Base-by-base conservation (phyloP, 2,329 filamentous ascomycete species). In the Alternaria conjuncta region DNA sequence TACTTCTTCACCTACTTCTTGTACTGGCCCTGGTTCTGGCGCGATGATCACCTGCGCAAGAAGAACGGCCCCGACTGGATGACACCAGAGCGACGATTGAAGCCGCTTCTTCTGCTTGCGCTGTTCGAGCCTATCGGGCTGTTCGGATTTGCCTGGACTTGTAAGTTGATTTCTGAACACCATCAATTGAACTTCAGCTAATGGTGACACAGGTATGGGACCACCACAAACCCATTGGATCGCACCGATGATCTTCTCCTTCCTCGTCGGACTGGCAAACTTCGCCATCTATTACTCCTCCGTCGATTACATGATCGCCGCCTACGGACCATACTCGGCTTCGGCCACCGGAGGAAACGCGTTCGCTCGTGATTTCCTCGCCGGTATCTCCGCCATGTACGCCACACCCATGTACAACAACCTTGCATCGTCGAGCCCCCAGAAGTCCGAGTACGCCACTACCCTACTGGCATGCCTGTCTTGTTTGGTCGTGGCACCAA, bases 311-410 rank as follows among this genome's bases (percentile, higher is more conserved):
- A 92, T 92, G 88, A 86, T 92, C 15, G 89, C 88, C 41, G 87
- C 90, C 0, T 91, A 92, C 70, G 91, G 90, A 0, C 87, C 88
- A 0, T 93, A 92, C 76, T 88, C 89, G 2, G 90, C 91, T 2
- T 92, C 90, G 0, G 91, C 91, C 0, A 93, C 91, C 0, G 91
- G 91, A 43, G 91, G 91, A 11, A 93, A 93, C 64, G 91, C 90
- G 2, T 92, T 90, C 81, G 85, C 90, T 3, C 85, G 91, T 68
- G 91, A 93, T 74, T 90, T 93, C 77, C 81, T 93, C 0, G 91
- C 90, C 2, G 91, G 91, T 76, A 83, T 92, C 5, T 85, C 91
- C 2, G 91, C 90, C 1, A 84, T 92, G 63, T 89, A 88, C 9
- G 88, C 90, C 0, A 86, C 86, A 0, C 90, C 90, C 0, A 79